These are phyloP conservation scores for Vickermania ingenoplastis DNA, from an alignment of 208 protist species.

Conservation along the genomic window DNA sequence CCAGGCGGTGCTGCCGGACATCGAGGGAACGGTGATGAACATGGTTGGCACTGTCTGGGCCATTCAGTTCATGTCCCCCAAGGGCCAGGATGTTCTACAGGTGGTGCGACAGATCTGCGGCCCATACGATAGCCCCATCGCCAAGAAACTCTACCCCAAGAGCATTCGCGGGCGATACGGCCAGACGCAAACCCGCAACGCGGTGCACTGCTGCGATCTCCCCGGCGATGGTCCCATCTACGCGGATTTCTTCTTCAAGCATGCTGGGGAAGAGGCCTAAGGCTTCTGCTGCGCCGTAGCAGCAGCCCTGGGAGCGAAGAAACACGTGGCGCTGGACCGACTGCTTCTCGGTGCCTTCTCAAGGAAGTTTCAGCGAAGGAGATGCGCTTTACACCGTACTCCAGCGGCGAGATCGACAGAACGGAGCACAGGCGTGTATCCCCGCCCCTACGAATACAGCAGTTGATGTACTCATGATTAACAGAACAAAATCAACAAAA, in stretches of 20 bases:
- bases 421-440: too few relatives aligned
- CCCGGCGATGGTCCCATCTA: slow-evolving; percentile 84
- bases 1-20: slow-evolving; percentile 60
- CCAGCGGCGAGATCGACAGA: too few relatives aligned
- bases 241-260: slow-evolving; percentile 63
- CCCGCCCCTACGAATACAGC: too few relatives aligned
- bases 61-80: slow-evolving; percentile 58
- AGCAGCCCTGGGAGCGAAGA: too few relatives aligned
- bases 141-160: slow-evolving; percentile 70
- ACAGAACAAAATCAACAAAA: too few relatives aligned
- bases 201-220: slow-evolving; percentile 95
- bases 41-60: slow-evolving; percentile 61
- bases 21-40: slow-evolving; percentile 33
- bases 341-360: too few relatives aligned
- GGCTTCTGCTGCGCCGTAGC: too few relatives aligned
- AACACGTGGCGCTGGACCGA: too few relatives aligned
- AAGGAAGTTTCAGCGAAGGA: too few relatives aligned
- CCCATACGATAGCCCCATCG: slow-evolving; percentile 73
- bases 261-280: too few relatives aligned
- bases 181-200: slow-evolving; percentile 60
- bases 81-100: slow-evolving; percentile 39
- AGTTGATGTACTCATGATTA: too few relatives aligned
- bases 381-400: too few relatives aligned
- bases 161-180: slow-evolving; percentile 88
- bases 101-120: slow-evolving; percentile 60